phyloP scores from a whole-genome alignment of 306 rosid genomes.

The Hippophae rhamnoides region DNA sequence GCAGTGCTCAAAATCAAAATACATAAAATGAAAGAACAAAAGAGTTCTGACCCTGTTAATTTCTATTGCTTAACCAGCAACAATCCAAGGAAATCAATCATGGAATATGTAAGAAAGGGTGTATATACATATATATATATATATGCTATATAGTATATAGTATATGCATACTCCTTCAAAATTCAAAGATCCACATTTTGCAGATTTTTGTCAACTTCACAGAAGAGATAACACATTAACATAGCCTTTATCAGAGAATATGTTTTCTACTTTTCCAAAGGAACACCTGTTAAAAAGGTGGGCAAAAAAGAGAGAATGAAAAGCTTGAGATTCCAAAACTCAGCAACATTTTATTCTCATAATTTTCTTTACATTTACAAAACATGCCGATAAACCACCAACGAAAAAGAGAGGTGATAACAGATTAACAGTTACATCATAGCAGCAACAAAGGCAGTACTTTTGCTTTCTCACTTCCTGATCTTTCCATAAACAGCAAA shows the following conservation, averaged over 20 bases:
- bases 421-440: neutral
- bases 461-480: conserved; percentile 31
- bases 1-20: neutral
- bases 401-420: neutral
- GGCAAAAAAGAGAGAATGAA: neutral
- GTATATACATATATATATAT: conserved; percentile 18
- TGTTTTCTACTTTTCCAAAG: neutral
- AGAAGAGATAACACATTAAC: neutral
- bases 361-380: conserved; percentile 1
- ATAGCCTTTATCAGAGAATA: neutral
- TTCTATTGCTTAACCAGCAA: neutral
- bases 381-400: conserved; percentile 6
- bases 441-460: neutral
- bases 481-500: conserved; percentile 6
- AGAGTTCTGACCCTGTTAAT: neutral
- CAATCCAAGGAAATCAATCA: neutral
- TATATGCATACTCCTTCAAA: conserved; percentile 1
- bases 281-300: neutral
- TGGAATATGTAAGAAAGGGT: neutral
- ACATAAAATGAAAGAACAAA: too few relatives aligned
- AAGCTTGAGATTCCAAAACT: conserved; percentile 1
- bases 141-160: conserved; percentile 8
- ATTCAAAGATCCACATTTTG: neutral
- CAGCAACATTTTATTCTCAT: conserved; percentile 2
- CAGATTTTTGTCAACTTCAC: neutral